These are phyloP conservation scores for Phialophora chinensis DNA, from an alignment of 2,329 filamentous ascomycete genomes.

Conservation along the genomic window DNA sequence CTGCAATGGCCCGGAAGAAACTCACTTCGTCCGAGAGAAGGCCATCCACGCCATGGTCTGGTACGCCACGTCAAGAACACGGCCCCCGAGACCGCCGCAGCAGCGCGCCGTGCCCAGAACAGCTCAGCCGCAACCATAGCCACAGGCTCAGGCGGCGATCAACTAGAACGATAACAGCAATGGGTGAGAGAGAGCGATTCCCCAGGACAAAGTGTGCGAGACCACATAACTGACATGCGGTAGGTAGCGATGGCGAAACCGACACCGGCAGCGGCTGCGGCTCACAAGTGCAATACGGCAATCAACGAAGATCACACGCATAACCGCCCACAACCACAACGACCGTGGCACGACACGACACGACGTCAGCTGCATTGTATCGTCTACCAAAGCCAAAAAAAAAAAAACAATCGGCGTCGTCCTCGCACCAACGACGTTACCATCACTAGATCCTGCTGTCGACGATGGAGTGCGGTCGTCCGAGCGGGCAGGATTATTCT, in stretches of 20 bases:
- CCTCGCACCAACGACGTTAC: too few species aligned
- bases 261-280: background rate
- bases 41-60: background rate
- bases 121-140: background rate
- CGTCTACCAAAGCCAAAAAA: too few species aligned
- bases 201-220: background rate
- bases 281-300: too few species aligned
- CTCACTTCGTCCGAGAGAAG: background rate
- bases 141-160: background rate
- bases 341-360: too few species aligned
- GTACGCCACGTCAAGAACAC: background rate
- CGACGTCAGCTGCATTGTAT: too few species aligned
- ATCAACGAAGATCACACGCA: too few species aligned
- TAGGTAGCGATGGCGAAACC: background rate
- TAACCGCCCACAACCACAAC: too few species aligned
- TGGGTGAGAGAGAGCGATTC: background rate
- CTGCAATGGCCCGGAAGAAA: background rate
- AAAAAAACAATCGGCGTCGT: too few species aligned
- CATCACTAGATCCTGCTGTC: too few species aligned
- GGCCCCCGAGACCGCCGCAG: background rate
- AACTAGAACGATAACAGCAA: background rate
- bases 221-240: background rate
- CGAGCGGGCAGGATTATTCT: too few species aligned
- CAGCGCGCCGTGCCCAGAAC: too few species aligned
- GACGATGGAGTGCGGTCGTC: too few species aligned